Base-by-base conservation (phyloP, 306 rosid species). In the Echinosophora koreensis region DNA sequence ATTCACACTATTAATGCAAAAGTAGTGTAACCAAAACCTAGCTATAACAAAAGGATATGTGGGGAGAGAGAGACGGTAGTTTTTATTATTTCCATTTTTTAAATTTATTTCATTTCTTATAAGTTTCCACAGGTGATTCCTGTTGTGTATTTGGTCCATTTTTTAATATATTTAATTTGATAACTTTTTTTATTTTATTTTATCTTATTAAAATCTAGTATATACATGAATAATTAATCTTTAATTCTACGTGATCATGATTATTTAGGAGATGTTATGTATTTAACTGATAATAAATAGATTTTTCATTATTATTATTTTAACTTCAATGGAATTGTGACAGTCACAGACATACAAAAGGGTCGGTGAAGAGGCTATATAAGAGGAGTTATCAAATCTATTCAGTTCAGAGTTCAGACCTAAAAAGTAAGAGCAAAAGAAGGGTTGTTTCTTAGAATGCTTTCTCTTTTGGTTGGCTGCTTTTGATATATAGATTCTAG, bases 351-450 rank as follows among this genome's bases (percentile, higher is more conserved):
- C 8, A 22, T 22, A 13, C 12, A 46, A 38, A 34, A 5, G 78
- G 72, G 80, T 78, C 80, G 91, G 91, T 86, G 90, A 78, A 80
- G 88, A 81, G 85, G 86, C 88, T 87, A 89, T 84, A 88, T 84
- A 86, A 86, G 88, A 42, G 37, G 87, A 71, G 90, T 77, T 83
- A 73, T 79, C 73, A 76, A 66, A 82, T 59, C 68, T 55, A 59
- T 77, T 74, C 74, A 80, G 57, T 50, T 68, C 65, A 46, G 47
- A 69, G 57, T 50, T 68, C 41, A 55, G 55, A 69, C 66, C 82
- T 2, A 66, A 55, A 88, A 85, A 54, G 38, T 71, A 81, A 77
- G 56, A 77, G 70, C 80, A 86, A 69, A 83, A 59, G 66, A 87
- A 85, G 81, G 72, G 77, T 62, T 16, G 60, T 39, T 76, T 73